Evolutionary conservation across 2,329 filamentous ascomycete species (phyloP).

Genomic region (Pseudogymnoascus sp.): DNA sequence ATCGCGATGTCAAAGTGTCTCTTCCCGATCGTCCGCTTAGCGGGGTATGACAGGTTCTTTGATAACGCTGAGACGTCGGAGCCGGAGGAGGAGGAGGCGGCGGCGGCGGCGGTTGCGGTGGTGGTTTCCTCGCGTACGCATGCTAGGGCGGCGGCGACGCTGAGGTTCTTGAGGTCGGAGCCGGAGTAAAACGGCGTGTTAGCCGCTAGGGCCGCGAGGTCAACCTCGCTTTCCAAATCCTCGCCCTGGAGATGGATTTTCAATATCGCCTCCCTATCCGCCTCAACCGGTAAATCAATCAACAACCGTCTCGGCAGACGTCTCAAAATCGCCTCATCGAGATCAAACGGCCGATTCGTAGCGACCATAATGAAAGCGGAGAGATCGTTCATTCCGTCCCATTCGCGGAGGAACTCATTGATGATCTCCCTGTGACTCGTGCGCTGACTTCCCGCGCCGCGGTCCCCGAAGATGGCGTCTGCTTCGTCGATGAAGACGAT

Average conservation of each 20-base stretch:
- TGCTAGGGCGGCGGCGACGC: conserved; percentile 69
- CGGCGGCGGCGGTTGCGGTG: conserved; percentile 29
- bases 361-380: conserved; percentile 97
- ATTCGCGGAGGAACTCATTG: conserved; percentile 93
- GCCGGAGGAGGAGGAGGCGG: conserved; percentile 30
- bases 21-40: conserved; percentile 54
- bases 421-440: conserved; percentile 78
- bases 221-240: conserved; percentile 49
- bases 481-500: conserved; percentile 97
- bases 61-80: conserved; percentile 20
- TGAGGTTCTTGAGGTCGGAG: conserved; percentile 75
- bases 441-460: conserved; percentile 56
- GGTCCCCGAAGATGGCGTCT: conserved; percentile 79
- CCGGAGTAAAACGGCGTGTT: conserved; percentile 72
- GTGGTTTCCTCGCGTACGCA: conserved; percentile 67
- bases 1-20: conserved; percentile 80
- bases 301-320: conserved; percentile 64
- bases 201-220: conserved; percentile 52
- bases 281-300: conserved; percentile 60
- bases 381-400: conserved; percentile 79
- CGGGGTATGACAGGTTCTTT: conserved; percentile 51
- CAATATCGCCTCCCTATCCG: conserved; percentile 60
- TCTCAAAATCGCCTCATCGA: conserved; percentile 81
- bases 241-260: conserved; percentile 64
- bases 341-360: conserved; percentile 88